phyloP scores from a whole-genome alignment of 805 yeast genomes.

The Diddensiella santjacobensis region DNA sequence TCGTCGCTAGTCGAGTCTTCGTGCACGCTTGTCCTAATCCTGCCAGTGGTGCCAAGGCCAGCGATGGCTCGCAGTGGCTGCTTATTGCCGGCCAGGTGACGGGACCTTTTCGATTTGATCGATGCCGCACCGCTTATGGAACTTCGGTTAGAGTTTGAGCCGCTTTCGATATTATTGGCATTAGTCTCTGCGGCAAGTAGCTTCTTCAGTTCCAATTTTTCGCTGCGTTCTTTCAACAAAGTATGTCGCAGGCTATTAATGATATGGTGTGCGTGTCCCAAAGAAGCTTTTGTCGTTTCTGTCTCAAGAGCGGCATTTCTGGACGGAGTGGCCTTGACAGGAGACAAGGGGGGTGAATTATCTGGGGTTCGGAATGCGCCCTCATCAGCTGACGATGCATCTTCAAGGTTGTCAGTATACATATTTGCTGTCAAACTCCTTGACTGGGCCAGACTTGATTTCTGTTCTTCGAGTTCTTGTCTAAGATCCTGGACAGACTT shows the following conservation, averaged over 20 bases:
- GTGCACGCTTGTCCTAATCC: conserved; percentile 13
- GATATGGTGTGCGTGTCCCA: conserved; percentile 60
- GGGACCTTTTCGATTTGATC: conserved; percentile 14
- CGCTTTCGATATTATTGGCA: conserved; percentile 16
- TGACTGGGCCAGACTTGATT: conserved; percentile 4
- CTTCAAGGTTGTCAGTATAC: conserved; percentile 16
- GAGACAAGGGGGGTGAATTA: conserved; percentile 32
- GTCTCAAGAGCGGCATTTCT: conserved; percentile 45
- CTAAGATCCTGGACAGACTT: conserved; percentile 21
- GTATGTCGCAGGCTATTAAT: conserved; percentile 56
- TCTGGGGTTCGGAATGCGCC: conserved; percentile 27
- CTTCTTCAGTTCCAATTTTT: conserved; percentile 38
- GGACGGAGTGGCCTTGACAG: conserved; percentile 33
- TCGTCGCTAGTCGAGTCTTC: conserved; percentile 20
- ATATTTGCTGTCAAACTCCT: background rate
- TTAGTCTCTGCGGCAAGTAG: conserved; percentile 27
- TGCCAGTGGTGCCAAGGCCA: conserved; percentile 5
- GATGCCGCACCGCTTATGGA: background rate
- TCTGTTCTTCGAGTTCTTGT: conserved; percentile 19
- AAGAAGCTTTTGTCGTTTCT: conserved; percentile 62
- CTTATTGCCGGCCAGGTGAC: conserved; percentile 6
- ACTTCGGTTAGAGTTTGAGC: conserved; percentile 1
- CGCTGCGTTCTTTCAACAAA: conserved; percentile 43
- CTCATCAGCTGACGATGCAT: conserved; percentile 12
- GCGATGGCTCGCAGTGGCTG: conserved; percentile 4